Evolutionary conservation across 2,329 filamentous ascomycete genomes (phyloP), one percentile per base, ranked within the genome.

Genomic region (Sporothrix humicola): DNA sequence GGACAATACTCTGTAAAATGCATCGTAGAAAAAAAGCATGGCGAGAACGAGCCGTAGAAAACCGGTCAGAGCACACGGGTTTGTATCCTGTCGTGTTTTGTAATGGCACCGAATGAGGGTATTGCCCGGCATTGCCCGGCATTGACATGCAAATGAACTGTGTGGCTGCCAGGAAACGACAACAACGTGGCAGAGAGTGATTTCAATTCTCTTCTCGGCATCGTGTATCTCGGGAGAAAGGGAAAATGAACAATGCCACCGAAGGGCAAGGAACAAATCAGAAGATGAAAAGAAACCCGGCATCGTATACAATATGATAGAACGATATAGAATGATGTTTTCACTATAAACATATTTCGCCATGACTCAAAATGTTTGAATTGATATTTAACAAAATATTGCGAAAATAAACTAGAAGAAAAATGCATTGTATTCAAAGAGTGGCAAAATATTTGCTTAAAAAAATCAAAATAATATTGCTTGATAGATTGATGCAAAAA

Each of bases 121-220:
- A 15, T 26, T 56, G 50, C 13, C 37, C 50, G 20, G 71, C 71
- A 15, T 26, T 56, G 50, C 13, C 37, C 50, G 20, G 71, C 71
- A 72, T 72, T 68, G 71, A 72, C 50, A 31, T 26, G 3, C 15
- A 68, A 42, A 72, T 59, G 50, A 54, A 13, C 42, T 17, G 31
- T 37, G 37, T 54, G 23, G 8, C 61, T 44, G 10, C 44, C 31
- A 26, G 56, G 17, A 42, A 61, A 44, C n/a, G 23, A 12, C 7
- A 58, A 23, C 4, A 72, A 58, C 59, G 37, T 59, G 59, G 59
- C 61, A 48, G 42, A 31, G n/a, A 20, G 13, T 26, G 23, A 12
- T 37, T 9, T 61, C 8, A 12, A 17, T 68, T 66, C 61, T 3
- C 48, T 63, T 26, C 42, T 66, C 61, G 61, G 61, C 20, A 26